Evolutionary conservation across 2,329 filamentous ascomycete species (phyloP).

Genomic region (Aphanocladium album): DNA sequence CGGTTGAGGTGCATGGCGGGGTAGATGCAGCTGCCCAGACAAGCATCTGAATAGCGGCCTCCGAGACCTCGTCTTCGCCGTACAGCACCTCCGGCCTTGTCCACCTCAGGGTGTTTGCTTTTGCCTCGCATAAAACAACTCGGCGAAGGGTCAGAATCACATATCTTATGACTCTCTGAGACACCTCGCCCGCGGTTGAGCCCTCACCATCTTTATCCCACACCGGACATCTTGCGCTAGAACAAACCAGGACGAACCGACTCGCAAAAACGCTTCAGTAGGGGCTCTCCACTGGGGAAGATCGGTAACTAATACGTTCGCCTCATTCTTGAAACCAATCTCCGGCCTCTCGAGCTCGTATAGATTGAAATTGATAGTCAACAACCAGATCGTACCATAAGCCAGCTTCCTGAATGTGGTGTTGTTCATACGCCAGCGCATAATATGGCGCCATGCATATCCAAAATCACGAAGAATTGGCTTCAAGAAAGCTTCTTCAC

Average conservation of each 20-base stretch:
- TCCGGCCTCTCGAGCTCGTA: conserved; percentile 9
- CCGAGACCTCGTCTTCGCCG: background rate
- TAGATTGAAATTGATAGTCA: conserved; percentile 13
- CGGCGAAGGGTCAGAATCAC: background rate
- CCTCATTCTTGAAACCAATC: background rate
- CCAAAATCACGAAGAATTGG: conserved; percentile 17
- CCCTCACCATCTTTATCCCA: conserved; percentile 14
- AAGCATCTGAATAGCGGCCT: background rate
- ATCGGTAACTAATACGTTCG: background rate
- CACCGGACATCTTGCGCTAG: conserved; percentile 11
- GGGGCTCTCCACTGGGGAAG: background rate
- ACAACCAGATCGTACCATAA: conserved; percentile 19
- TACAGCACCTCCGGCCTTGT: conserved; percentile 16
- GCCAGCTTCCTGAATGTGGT: conserved; percentile 17
- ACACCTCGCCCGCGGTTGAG: background rate
- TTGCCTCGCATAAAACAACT: background rate
- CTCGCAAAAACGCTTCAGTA: conserved; percentile 16
- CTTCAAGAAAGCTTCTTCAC: conserved; percentile 15
- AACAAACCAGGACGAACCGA: conserved; percentile 18
- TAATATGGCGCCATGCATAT: conserved; percentile 20
- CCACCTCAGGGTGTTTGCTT: background rate
- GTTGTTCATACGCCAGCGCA: conserved; percentile 15
- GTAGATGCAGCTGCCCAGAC: background rate
- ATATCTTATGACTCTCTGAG: background rate
- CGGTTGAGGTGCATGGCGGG: background rate